phyloP scores from a whole-genome alignment of 2,329 filamentous ascomycete genomes.

The Anisogramma anomala region DNA sequence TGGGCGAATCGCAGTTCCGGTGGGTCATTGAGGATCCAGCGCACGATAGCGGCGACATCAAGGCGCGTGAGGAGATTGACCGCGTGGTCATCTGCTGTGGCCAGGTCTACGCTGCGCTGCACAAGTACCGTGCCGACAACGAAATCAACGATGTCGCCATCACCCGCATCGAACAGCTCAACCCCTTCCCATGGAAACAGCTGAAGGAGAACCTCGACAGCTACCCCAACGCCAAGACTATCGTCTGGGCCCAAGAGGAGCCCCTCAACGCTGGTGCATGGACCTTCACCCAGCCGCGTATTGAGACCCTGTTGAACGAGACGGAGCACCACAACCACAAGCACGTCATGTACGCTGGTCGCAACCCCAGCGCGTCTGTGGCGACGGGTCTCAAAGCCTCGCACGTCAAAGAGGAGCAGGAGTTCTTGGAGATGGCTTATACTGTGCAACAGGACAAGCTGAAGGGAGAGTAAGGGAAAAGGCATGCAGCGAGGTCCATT shows the following conservation, averaged over 20 bases:
- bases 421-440: slow-evolving; percentile 59
- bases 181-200: slow-evolving; percentile 98
- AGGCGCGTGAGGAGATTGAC: slow-evolving; percentile 73
- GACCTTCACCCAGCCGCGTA: slow-evolving; percentile 93
- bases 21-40: slow-evolving; percentile 92
- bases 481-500: not conserved
- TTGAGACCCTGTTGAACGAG: slow-evolving; percentile 90
- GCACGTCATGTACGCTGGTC: slow-evolving; percentile 94
- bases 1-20: slow-evolving; percentile 81
- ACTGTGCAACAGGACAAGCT: slow-evolving; percentile 56
- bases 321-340: slow-evolving; percentile 87
- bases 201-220: slow-evolving; percentile 91
- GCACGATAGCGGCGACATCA: slow-evolving; percentile 65
- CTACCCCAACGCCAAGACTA: slow-evolving; percentile 95
- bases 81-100: slow-evolving; percentile 90
- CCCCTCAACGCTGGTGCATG: slow-evolving; percentile 94
- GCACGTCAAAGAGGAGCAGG: slow-evolving; percentile 87
- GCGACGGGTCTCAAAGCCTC: slow-evolving; percentile 82
- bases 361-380: slow-evolving; percentile 84
- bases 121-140: slow-evolving; percentile 82
- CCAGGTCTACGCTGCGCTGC: slow-evolving; percentile 82
- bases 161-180: slow-evolving; percentile 91
- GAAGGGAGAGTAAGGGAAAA: slow-evolving; percentile 46
- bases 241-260: slow-evolving; percentile 97
- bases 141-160: slow-evolving; percentile 84